Percentiles rank a stretch among this genome's conserved stretches.
phyloP scores from a whole-genome alignment of 2,329 filamentous ascomycete genomes.

The Xylaria sp. region DNA sequence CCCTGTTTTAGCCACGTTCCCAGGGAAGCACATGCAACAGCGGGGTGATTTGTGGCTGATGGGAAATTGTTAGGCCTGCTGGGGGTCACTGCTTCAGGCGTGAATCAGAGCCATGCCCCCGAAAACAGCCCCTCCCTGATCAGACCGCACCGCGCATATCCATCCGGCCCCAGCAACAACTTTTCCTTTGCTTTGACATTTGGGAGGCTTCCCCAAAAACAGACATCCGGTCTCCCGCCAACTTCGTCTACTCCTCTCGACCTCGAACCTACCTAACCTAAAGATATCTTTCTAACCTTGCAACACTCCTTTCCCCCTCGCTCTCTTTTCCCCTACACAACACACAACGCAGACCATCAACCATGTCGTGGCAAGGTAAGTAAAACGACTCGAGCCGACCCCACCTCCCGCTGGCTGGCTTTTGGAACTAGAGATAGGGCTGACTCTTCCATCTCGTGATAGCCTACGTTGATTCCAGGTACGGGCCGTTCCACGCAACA shows the following conservation, averaged over 20 bases:
- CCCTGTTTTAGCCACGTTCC: conserved; percentile 15
- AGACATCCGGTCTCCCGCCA: conserved; percentile 5
- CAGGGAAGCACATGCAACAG: not conserved
- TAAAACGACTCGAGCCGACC: conserved; percentile 28
- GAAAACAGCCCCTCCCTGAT: conserved; percentile 34
- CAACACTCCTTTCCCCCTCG: conserved; percentile 3
- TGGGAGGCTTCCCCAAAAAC: conserved; percentile 14
- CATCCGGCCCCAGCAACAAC: conserved; percentile 2
- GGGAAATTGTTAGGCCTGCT: conserved; percentile 11
- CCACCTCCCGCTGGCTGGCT: conserved; percentile 35
- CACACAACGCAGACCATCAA: conserved; percentile 35
- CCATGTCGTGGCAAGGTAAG: conserved; percentile 77
- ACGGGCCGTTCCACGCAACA: conserved; percentile 30
- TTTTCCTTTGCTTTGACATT: conserved; percentile 25
- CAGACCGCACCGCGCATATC: conserved; percentile 20
- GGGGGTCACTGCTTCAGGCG: conserved; percentile 11
- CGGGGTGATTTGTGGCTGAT: conserved; percentile 13
- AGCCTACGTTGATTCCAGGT: conserved; percentile 67
- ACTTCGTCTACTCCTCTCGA: not conserved
- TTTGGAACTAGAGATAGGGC: conserved; percentile 20
- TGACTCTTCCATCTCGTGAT: conserved; percentile 28
- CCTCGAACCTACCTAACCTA: not conserved
- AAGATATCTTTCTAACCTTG: not conserved
- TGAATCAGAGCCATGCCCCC: conserved; percentile 2
- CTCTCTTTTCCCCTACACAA: conserved; percentile 9